phyloP scores from a whole-genome alignment of 306 rosid species.

The Cotoneaster glaucophyllus region DNA sequence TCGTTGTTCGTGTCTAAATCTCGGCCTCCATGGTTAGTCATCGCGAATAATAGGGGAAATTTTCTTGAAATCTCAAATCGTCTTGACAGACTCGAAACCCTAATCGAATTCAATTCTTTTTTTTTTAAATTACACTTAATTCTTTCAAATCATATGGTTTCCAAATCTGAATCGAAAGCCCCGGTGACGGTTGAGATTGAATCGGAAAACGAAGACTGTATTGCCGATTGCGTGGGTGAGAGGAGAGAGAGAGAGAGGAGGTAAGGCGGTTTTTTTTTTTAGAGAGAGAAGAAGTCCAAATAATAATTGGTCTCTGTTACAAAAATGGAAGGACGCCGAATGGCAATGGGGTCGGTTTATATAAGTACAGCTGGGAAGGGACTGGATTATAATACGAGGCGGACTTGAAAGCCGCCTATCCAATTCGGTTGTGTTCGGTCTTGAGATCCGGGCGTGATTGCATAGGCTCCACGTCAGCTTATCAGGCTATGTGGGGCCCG shows the following conservation, averaged over 20 bases:
- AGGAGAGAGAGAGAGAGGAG: neutral
- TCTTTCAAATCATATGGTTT: neutral
- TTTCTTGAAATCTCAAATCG: neutral
- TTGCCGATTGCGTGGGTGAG: neutral
- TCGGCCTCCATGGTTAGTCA: constrained; percentile 45
- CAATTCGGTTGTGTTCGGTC: constrained; percentile 1
- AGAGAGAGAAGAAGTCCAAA: constrained; percentile 12
- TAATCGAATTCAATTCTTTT: neutral
- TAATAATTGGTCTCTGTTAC: neutral
- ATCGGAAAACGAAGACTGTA: neutral
- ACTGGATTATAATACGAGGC: constrained; percentile 20
- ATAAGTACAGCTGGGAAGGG: neutral
- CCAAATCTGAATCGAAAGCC: neutral
- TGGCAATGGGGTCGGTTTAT: neutral
- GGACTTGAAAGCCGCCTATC: constrained; percentile 49
- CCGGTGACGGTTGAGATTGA: neutral
- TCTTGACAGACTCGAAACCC: constrained; percentile 3
- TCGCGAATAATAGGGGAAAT: constrained; percentile 6
- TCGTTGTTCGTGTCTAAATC: constrained; percentile 29
- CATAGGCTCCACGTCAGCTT: constrained; percentile 31
- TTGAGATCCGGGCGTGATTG: constrained; percentile 41
- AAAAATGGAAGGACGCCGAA: neutral
- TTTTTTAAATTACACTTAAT: neutral
- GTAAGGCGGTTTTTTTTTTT: neutral
- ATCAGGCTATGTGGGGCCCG: neutral